A percentile compares a stretch with the other conserved stretches of the same genome.
phyloP scores from a whole-genome alignment of 306 rosid species.

The Prunus salicina region DNA sequence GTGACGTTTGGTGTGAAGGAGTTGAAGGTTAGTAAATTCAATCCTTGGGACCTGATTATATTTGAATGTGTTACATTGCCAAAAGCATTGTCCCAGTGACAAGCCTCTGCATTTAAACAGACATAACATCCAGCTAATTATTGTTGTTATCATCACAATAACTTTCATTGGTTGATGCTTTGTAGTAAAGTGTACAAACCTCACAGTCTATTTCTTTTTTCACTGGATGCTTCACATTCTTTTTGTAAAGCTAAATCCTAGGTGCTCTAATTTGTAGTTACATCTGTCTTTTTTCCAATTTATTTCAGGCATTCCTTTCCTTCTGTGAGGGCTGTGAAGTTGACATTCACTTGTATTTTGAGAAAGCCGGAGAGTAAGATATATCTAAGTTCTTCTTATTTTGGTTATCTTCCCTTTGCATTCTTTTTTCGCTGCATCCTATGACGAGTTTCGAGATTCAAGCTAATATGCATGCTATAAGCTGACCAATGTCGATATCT shows the following conservation, averaged over 20 bases:
- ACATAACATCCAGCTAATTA: constrained; percentile 15
- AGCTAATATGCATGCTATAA: neutral
- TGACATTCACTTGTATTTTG: constrained; percentile 79
- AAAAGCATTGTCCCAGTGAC: neutral
- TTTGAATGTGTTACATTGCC: neutral
- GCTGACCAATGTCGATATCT: no score
- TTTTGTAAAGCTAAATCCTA: neutral
- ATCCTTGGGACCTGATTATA: constrained; percentile 1
- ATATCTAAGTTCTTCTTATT: neutral
- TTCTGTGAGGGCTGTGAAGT: constrained; percentile 94
- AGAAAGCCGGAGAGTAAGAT: constrained; percentile 94
- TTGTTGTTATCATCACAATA: constrained; percentile 2
- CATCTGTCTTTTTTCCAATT: constrained; percentile 9
- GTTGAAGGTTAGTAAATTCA: constrained; percentile 60
- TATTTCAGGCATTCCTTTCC: constrained; percentile 88
- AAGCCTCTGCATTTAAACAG: neutral
- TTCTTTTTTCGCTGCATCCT: neutral
- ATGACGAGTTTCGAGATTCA: neutral
- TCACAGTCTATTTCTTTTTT: neutral
- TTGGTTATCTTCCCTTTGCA: neutral
- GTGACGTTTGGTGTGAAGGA: constrained; percentile 94
- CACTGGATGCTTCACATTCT: neutral
- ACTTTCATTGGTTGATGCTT: neutral
- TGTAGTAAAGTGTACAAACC: neutral
- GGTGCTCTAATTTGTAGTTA: neutral